phyloP scores from a whole-genome alignment of 2,329 filamentous ascomycete genomes.

The Magnaporthiopsis rhizophila region DNA sequence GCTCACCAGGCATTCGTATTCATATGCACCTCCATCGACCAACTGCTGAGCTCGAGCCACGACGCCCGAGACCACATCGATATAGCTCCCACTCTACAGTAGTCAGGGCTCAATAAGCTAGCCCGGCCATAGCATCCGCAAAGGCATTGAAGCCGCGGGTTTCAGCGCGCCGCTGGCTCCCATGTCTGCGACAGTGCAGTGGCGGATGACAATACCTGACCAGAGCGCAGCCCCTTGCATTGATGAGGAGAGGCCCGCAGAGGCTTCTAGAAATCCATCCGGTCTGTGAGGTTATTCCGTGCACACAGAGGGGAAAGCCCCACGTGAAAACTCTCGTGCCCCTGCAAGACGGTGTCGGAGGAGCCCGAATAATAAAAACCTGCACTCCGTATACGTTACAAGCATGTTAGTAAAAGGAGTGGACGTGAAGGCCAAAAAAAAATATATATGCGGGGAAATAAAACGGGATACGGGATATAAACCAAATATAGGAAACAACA shows the following conservation, averaged over 20 bases:
- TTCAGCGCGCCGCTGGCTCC: background rate
- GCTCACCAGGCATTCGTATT: background rate
- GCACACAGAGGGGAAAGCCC: background rate
- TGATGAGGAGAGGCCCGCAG: background rate
- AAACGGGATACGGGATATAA: no score
- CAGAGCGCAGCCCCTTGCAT: background rate
- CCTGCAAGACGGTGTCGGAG: background rate
- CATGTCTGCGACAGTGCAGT: background rate
- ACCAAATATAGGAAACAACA: no score
- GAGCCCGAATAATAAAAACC: background rate
- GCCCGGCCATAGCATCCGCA: background rate
- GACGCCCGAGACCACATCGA: background rate
- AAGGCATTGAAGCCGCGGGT: background rate
- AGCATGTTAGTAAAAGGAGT: no score
- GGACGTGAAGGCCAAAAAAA: no score
- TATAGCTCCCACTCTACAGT: background rate
- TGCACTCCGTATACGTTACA: no score
- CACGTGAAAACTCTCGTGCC: background rate
- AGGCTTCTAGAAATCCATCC: background rate
- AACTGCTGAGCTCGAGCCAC: background rate
- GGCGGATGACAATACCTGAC: background rate
- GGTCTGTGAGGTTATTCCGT: background rate
- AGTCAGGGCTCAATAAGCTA: background rate
- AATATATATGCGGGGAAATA: no score
- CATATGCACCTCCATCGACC: background rate